phyloP scores from a whole-genome alignment of 768 basidiomycete species.

The Leccinum incarnatum region DNA sequence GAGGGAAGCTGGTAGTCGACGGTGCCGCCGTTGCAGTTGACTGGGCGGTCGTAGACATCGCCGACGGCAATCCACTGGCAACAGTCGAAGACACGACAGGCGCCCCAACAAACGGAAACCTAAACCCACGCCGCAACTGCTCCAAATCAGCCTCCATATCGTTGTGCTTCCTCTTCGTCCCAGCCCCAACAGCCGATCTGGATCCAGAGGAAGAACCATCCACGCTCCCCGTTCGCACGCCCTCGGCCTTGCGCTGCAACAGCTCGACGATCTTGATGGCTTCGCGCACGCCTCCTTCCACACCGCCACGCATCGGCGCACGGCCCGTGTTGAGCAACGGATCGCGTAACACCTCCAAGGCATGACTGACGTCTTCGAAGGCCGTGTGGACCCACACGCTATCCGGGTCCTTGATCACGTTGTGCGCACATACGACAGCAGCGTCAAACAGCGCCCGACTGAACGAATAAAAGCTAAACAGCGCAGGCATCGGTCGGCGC shows the following conservation, averaged over 20 bases:
- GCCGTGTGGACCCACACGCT: conserved; percentile 48
- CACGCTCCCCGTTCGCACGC: conserved; percentile 18
- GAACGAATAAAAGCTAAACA: conserved; percentile 58
- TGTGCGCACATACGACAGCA: conserved; percentile 60
- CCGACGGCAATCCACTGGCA: neutral
- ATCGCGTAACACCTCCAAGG: conserved; percentile 43
- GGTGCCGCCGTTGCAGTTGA: neutral
- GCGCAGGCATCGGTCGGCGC: conserved; percentile 38
- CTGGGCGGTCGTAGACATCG: neutral
- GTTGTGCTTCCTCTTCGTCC: conserved; percentile 42
- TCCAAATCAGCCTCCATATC: conserved; percentile 37
- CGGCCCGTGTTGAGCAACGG: conserved; percentile 32
- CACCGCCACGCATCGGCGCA: conserved; percentile 32
- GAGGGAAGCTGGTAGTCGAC: neutral
- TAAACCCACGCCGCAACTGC: conserved; percentile 34
- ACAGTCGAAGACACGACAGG: conserved; percentile 26
- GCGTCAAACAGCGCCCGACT: conserved; percentile 65
- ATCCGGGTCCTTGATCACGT: conserved; percentile 51
- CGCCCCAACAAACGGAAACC: conserved; percentile 42
- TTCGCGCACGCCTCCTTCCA: conserved; percentile 35
- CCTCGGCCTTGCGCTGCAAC: conserved; percentile 41
- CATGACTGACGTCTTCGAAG: conserved; percentile 43
- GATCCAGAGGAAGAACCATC: conserved; percentile 24
- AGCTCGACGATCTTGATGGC: conserved; percentile 40
- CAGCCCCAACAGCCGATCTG: neutral